Percentiles rank a stretch among this genome's conserved stretches.
phyloP scores from a whole-genome alignment of 1,284 basidiomycete species.

The Grifola frondosa region DNA sequence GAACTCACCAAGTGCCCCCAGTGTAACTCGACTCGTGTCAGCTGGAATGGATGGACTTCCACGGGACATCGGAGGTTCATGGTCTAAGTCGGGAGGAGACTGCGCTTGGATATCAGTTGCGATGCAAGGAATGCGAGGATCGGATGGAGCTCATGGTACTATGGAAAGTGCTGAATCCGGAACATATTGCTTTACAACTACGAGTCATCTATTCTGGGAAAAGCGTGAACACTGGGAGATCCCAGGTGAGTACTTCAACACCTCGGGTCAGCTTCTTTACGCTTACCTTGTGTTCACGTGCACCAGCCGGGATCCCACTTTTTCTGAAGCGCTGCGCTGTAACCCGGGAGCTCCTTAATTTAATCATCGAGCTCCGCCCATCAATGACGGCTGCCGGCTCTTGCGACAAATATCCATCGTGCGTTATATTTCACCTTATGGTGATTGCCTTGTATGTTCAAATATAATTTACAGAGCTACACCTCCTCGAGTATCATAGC shows the following conservation, averaged over 20 bases:
- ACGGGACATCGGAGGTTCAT: constrained; percentile 17
- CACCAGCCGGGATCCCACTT: constrained; percentile 1
- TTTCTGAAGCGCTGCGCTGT: constrained; percentile 3
- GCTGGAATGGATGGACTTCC: constrained; percentile 12
- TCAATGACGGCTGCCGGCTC: background rate
- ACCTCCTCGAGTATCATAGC: constrained; percentile 4
- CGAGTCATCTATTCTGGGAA: constrained; percentile 14
- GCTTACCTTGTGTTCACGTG: background rate
- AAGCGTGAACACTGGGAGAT: constrained; percentile 8
- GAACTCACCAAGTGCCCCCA: constrained; percentile 12
- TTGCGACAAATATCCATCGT: constrained; percentile 2
- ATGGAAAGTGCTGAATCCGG: background rate
- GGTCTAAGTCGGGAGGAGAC: constrained; percentile 14
- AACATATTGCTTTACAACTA: constrained; percentile 13
- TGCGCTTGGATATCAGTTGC: constrained; percentile 16
- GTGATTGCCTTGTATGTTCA: too few relatives aligned
- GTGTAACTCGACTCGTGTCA: constrained; percentile 5
- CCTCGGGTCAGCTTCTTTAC: background rate
- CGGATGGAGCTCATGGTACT: too few relatives aligned
- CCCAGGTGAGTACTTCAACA: constrained; percentile 5
- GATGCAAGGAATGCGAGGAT: constrained; percentile 18
- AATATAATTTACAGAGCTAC: background rate
- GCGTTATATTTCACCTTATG: too few relatives aligned
- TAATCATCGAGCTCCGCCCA: constrained; percentile 3
- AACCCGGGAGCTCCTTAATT: background rate